Evolutionary conservation across 2,329 filamentous ascomycete species (phyloP).

Genomic region (Cercospora janseana): DNA sequence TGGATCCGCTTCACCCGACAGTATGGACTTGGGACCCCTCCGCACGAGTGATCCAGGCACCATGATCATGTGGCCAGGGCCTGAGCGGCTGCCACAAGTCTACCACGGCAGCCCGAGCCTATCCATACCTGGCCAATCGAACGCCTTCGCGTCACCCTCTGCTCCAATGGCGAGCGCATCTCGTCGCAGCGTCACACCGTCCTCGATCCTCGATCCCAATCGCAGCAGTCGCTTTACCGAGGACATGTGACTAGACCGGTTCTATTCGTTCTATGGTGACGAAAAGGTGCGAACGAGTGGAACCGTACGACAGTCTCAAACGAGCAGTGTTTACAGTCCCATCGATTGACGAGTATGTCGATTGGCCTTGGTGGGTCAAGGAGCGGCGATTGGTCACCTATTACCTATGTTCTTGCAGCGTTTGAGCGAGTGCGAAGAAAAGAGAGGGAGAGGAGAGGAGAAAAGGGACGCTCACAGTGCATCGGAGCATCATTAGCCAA

Average conservation of each 20-base stretch:
- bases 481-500: background rate
- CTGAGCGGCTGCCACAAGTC: slow-evolving; percentile 36
- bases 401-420: too few relatives aligned
- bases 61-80: slow-evolving; percentile 36
- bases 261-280: slow-evolving; percentile 11
- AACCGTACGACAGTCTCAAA: slow-evolving; percentile 6
- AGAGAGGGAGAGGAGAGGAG: background rate
- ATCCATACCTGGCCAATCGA: slow-evolving; percentile 18
- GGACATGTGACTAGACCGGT: slow-evolving; percentile 27
- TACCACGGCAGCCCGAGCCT: slow-evolving; percentile 34
- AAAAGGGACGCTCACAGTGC: background rate
- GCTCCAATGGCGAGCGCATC: slow-evolving; percentile 11
- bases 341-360: background rate
- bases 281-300: slow-evolving; percentile 4
- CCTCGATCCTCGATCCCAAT: slow-evolving; percentile 20
- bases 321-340: slow-evolving; percentile 9
- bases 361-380: background rate
- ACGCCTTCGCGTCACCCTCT: slow-evolving; percentile 20
- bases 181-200: slow-evolving; percentile 24
- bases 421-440: too few relatives aligned
- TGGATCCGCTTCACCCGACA: slow-evolving; percentile 18
- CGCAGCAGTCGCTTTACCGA: slow-evolving; percentile 31
- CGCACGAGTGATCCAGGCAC: slow-evolving; percentile 19
- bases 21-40: slow-evolving; percentile 13
- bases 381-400: too few relatives aligned